These are phyloP conservation scores for Paecilomyces sp. DNA, from an alignment of 2,329 filamentous ascomycete species.

Conservation along the genomic window DNA sequence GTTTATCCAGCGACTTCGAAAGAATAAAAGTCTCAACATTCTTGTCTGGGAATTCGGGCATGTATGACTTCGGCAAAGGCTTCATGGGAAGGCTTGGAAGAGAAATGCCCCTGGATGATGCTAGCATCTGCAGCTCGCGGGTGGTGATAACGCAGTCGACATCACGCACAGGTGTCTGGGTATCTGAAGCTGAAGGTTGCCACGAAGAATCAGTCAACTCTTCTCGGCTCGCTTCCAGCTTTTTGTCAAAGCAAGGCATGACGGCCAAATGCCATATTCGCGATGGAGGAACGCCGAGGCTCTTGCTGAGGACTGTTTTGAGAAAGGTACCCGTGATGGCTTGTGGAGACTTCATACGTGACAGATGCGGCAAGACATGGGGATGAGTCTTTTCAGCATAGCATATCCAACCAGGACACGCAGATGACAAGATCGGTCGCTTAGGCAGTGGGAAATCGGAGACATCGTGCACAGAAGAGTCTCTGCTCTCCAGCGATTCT, in stretches of 20 bases:
- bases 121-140: slow-evolving; percentile 85
- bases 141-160: slow-evolving; percentile 98
- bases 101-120: slow-evolving; percentile 68
- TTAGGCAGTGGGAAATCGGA: slow-evolving; percentile 23
- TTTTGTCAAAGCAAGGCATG: slow-evolving; percentile 99
- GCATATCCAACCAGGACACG: slow-evolving; percentile 96
- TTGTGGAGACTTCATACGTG: slow-evolving; percentile 86
- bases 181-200: slow-evolving; percentile 37
- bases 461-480: slow-evolving; percentile 7
- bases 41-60: slow-evolving; percentile 64
- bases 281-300: slow-evolving; percentile 63
- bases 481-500: slow-evolving; percentile 20
- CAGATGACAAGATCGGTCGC: slow-evolving; percentile 61
- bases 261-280: slow-evolving; percentile 91
- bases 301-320: slow-evolving; percentile 74
- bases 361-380: slow-evolving; percentile 84
- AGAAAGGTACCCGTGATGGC: slow-evolving; percentile 83
- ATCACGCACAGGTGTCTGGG: slow-evolving; percentile 57
- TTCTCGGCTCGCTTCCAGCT: slow-evolving; percentile 87
- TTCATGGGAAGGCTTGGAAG: slow-evolving; percentile 65
- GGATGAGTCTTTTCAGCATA: slow-evolving; percentile 98
- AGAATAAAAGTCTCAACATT: slow-evolving; percentile 69
- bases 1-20: slow-evolving; percentile 38
- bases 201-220: slow-evolving; percentile 81
- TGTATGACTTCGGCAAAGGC: slow-evolving; percentile 41